Evolutionary conservation across 305 asterid species (phyloP).

Genomic region (Fraxinus latifolia): DNA sequence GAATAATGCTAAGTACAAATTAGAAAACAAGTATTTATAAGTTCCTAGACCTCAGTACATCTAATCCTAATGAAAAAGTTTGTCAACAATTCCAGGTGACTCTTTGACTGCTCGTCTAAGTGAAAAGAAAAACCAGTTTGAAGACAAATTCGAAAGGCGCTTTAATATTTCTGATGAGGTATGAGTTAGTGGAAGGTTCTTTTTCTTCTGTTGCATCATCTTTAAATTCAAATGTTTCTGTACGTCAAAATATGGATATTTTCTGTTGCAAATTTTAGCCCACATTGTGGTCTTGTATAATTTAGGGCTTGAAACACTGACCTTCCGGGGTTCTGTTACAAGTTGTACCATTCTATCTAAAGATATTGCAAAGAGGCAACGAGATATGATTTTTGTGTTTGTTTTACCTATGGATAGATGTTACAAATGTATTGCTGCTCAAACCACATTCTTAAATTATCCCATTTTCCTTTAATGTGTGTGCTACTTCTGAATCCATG

Average conservation of each 20-base stretch:
- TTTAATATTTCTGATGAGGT: slow-evolving; percentile 75
- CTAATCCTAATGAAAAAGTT: slow-evolving; percentile 15
- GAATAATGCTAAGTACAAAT: not conserved
- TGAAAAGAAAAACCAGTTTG: slow-evolving; percentile 70
- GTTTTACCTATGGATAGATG: slow-evolving; percentile 1
- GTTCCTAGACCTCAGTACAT: not conserved
- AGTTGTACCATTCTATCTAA: not conserved
- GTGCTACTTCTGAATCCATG: slow-evolving; percentile 4
- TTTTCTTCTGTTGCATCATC: slow-evolving; percentile 12
- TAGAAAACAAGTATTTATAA: not conserved
- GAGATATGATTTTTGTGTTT: slow-evolving; percentile 17
- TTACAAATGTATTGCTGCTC: slow-evolving; percentile 7
- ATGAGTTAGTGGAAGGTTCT: slow-evolving; percentile 18
- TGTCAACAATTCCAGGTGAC: slow-evolving; percentile 49
- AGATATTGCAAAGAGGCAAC: slow-evolving; percentile 2
- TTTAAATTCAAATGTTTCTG: slow-evolving; percentile 6
- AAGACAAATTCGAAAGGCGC: slow-evolving; percentile 57
- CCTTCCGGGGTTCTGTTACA: not conserved
- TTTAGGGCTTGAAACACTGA: not conserved
- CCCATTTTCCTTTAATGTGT: not conserved
- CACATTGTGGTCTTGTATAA: not conserved
- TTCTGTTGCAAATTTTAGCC: not conserved
- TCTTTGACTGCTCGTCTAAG: slow-evolving; percentile 55
- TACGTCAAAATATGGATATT: slow-evolving; percentile 14
- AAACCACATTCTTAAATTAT: not conserved